These are phyloP conservation scores for Umbelopsis sp. DNA, from an alignment of 192 early-diverging fungal species.

Conservation along the genomic window DNA sequence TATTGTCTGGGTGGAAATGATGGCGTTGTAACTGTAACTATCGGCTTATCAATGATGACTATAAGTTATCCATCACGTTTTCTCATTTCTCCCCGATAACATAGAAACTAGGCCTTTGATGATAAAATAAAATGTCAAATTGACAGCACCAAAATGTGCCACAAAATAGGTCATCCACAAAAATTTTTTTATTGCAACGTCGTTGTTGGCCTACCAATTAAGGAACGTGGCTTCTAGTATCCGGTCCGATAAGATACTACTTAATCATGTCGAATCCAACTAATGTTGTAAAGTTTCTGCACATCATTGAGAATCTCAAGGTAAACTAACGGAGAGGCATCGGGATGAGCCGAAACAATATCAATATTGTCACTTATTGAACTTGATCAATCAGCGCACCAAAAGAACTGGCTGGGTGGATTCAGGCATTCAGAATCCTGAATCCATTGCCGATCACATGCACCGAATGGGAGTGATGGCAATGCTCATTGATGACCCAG, in stretches of 20 bases:
- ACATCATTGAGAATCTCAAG: slow-evolving; percentile 82
- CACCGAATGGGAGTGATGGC: slow-evolving; percentile 92
- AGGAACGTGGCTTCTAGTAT: no score
- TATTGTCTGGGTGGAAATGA: background rate
- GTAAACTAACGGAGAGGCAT: slow-evolving; percentile 34
- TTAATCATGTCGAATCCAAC: slow-evolving; percentile 37
- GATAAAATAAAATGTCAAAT: background rate
- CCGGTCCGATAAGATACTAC: background rate
- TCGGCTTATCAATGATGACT: no score
- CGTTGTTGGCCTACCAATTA: no score
- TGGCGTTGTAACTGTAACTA: no score
- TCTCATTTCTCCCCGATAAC: no score
- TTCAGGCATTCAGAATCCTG: slow-evolving; percentile 65
- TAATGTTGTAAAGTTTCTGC: slow-evolving; percentile 72
- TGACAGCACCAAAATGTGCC: background rate
- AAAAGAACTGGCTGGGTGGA: slow-evolving; percentile 95
- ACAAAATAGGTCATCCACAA: background rate
- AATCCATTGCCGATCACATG: slow-evolving; percentile 96
- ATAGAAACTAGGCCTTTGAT: no score
- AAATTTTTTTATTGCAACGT: background rate
- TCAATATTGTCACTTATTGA: background rate
- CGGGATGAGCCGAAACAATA: background rate
- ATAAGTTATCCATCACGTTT: no score
- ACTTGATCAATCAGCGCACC: slow-evolving; percentile 59
- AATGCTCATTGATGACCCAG: slow-evolving; percentile 75